phyloP scores from a whole-genome alignment of 148 eudicot genomes.

The Linanthus parryae region DNA sequence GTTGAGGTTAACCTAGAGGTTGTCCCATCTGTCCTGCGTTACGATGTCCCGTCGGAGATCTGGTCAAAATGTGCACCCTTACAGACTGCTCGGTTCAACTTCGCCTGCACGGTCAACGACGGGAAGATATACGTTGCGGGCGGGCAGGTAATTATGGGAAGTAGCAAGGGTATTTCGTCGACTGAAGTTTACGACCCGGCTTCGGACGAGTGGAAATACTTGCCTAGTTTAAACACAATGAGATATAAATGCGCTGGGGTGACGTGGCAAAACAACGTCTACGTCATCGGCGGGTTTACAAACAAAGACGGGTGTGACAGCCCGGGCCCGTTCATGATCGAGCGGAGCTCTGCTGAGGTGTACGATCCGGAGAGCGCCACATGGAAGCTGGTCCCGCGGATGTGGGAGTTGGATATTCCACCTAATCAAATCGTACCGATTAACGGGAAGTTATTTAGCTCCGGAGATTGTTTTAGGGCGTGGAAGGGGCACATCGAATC shows the following conservation, averaged over 20 bases:
- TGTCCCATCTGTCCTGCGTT: slow-evolving; percentile 8
- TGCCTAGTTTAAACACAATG: slow-evolving; percentile 29
- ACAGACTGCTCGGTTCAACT: slow-evolving; percentile 15
- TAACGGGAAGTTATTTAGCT: slow-evolving; percentile 27
- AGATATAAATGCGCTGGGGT: slow-evolving; percentile 38
- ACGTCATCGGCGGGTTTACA: slow-evolving; percentile 34
- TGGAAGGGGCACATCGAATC: slow-evolving; percentile 40
- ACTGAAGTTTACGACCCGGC: slow-evolving; percentile 33
- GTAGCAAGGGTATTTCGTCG: slow-evolving; percentile 27
- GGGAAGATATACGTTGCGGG: slow-evolving; percentile 33
- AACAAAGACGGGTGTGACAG: slow-evolving; percentile 8
- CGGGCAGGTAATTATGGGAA: slow-evolving; percentile 14
- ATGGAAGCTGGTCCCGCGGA: slow-evolving; percentile 27
- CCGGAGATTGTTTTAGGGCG: slow-evolving; percentile 27
- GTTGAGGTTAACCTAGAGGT: slow-evolving; percentile 15
- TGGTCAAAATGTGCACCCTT: slow-evolving; percentile 31
- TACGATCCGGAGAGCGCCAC: slow-evolving; percentile 13
- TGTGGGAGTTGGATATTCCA: slow-evolving; percentile 45
- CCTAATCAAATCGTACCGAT: slow-evolving; percentile 34
- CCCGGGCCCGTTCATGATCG: slow-evolving; percentile 18
- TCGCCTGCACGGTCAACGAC: slow-evolving; percentile 23
- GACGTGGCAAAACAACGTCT: slow-evolving; percentile 25
- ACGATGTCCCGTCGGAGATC: slow-evolving; percentile 6
- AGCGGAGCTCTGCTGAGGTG: slow-evolving; percentile 37
- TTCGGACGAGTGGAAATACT: slow-evolving; percentile 26